Percentiles rank a stretch among this genome's conserved stretches.
These are phyloP conservation scores for Corinectria fuckeliana DNA, from an alignment of 2,329 filamentous ascomycete genomes.

Conservation along the genomic window DNA sequence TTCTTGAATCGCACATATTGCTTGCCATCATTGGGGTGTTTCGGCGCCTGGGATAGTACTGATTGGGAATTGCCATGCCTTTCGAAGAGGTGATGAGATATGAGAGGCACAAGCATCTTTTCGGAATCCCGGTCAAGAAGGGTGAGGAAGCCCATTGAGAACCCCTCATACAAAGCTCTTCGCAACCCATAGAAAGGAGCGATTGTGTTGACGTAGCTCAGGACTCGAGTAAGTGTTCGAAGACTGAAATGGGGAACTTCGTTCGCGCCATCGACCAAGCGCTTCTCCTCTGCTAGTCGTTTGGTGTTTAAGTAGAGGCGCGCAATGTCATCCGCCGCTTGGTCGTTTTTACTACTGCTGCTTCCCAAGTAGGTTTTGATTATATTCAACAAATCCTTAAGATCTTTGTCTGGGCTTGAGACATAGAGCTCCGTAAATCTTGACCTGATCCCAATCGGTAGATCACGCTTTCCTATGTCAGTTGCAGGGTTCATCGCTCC, in stretches of 20 bases:
- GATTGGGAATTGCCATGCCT: slow-evolving; percentile 71
- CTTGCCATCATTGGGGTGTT: slow-evolving; percentile 76
- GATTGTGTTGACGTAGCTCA: slow-evolving; percentile 88
- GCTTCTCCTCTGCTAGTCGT: slow-evolving; percentile 77
- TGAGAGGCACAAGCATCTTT: slow-evolving; percentile 76
- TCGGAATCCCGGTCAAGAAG: slow-evolving; percentile 85
- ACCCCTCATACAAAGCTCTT: slow-evolving; percentile 89
- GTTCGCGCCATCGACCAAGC: slow-evolving; percentile 90
- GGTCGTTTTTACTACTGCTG: slow-evolving; percentile 72
- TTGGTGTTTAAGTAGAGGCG: slow-evolving; percentile 90
- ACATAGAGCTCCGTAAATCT: slow-evolving; percentile 97
- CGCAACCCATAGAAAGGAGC: slow-evolving; percentile 83
- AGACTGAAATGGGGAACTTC: slow-evolving; percentile 98
- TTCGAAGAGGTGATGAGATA: slow-evolving; percentile 80
- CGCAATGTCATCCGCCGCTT: slow-evolving; percentile 80
- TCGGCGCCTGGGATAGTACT: slow-evolving; percentile 79
- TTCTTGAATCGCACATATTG: slow-evolving; percentile 81
- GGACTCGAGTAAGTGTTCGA: slow-evolving; percentile 86
- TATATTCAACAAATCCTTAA: slow-evolving; percentile 86
- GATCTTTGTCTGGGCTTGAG: slow-evolving; percentile 83
- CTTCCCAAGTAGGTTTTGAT: slow-evolving; percentile 86
- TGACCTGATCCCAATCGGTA: slow-evolving; percentile 86
- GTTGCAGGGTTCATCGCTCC: slow-evolving; percentile 99
- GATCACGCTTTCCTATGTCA: slow-evolving; percentile 93
- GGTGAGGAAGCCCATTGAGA: slow-evolving; percentile 97